These are phyloP conservation scores for Nepenthes gracilis DNA, from an alignment of 148 eudicot genomes.

Conservation along the genomic window DNA sequence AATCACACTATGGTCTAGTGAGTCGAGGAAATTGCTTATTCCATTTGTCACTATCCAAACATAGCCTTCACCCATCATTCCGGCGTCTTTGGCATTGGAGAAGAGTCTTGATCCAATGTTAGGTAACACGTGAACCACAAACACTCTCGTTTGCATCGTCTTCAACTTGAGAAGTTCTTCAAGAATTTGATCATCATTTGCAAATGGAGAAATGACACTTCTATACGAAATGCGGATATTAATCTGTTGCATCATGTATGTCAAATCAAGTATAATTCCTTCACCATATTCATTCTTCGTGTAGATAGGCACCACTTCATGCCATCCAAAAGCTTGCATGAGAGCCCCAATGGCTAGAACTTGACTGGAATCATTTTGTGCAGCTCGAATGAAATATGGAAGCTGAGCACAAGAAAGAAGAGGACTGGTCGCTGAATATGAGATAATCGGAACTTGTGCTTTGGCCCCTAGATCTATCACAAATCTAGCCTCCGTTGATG, in stretches of 20 bases:
- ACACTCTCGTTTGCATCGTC: constrained; percentile 31
- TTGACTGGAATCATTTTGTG: constrained; percentile 16
- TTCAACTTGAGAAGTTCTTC: constrained; percentile 23
- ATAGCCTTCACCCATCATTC: no score
- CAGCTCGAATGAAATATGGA: constrained; percentile 30
- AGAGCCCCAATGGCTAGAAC: constrained; percentile 23
- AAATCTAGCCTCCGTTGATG: constrained; percentile 31
- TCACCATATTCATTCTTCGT: constrained; percentile 20
- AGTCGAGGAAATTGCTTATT: constrained; percentile 17
- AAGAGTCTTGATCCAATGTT: constrained; percentile 27
- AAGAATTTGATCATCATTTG: constrained; percentile 21
- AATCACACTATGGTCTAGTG: constrained; percentile 12
- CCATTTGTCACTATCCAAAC: no score
- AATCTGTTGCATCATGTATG: constrained; percentile 8
- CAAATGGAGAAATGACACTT: constrained; percentile 19
- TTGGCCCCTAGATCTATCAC: constrained; percentile 24
- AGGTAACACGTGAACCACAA: constrained; percentile 33
- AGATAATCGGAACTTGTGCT: constrained; percentile 31
- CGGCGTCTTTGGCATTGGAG: no score
- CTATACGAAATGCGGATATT: constrained; percentile 10
- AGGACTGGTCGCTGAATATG: constrained; percentile 33
- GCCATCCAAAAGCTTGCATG: constrained; percentile 29
- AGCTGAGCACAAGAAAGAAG: constrained; percentile 14
- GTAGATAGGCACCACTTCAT: constrained; percentile 21
- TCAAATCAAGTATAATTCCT: constrained; percentile 19